Evolutionary conservation across 768 basidiomycete genomes (phyloP).

Genomic region (Leccinellum rugosiceps): DNA sequence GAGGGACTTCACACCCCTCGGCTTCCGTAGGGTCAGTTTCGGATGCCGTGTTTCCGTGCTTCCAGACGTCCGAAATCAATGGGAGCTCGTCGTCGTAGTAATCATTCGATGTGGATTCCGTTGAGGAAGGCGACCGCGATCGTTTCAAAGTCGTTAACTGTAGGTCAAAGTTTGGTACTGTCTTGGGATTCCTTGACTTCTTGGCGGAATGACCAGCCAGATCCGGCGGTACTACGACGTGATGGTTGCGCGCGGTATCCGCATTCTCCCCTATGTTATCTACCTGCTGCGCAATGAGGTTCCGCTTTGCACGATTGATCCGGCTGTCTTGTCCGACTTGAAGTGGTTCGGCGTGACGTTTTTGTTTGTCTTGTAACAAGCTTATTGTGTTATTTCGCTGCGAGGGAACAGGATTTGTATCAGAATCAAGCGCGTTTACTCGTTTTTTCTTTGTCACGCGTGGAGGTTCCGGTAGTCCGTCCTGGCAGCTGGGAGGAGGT

Average conservation of each 20-base stretch:
- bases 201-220: slow-evolving; percentile 24
- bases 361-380: slow-evolving; percentile 3
- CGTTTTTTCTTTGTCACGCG: slow-evolving; percentile 27
- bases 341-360: background rate
- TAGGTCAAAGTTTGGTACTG: slow-evolving; percentile 46
- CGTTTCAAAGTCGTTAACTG: slow-evolving; percentile 38
- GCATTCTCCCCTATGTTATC: slow-evolving; percentile 44
- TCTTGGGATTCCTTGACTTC: slow-evolving; percentile 12
- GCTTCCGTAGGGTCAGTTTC: slow-evolving; percentile 36
- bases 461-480: slow-evolving; percentile 59
- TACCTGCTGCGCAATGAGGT: slow-evolving; percentile 36
- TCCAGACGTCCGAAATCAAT: slow-evolving; percentile 29
- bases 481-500: slow-evolving; percentile 57
- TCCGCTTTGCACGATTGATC: slow-evolving; percentile 22
- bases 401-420: background rate
- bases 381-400: slow-evolving; percentile 4
- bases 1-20: slow-evolving; percentile 22
- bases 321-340: slow-evolving; percentile 13
- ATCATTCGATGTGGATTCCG: slow-evolving; percentile 17
- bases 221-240: slow-evolving; percentile 42
- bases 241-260: slow-evolving; percentile 38
- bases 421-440: slow-evolving; percentile 20
- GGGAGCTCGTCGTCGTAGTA: slow-evolving; percentile 36
- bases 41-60: slow-evolving; percentile 31
- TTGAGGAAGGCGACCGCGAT: slow-evolving; percentile 18